Base-by-base conservation (phyloP, 2,329 filamentous ascomycete species). In the Ustulina deusta region DNA sequence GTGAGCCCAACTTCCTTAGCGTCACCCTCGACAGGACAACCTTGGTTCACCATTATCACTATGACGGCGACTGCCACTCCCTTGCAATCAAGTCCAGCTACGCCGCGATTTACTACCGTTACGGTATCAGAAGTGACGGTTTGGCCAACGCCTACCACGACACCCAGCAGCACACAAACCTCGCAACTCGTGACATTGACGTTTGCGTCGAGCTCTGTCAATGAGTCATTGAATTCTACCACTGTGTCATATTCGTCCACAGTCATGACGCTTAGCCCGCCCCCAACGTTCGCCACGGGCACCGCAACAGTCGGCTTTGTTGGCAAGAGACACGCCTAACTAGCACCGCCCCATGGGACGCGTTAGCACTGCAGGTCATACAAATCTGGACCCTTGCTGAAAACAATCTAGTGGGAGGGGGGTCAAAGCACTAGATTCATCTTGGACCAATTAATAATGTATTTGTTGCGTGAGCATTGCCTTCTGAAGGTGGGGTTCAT, bases 81-180 rank as follows among this genome's bases (percentile, higher is more conserved):
- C 1, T 42, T 22, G 20, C 22, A 32, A 22, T 17, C 13, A 11
- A 17, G 20, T n/a, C 25, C 55, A 60, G 13, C 20, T 13, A 59
- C 62, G 32, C 65, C 63, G 6, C 52, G 52, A 34, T 61, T 70
- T 15, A 61, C 66, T 10, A 70, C 69, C 6, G 54, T 71, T 40
- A 71, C 69, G 17, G 69, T 71, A 27, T 71, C 69, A 11, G 69
- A 71, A 57, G 61, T 71, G 25, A 71, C 69, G 17, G 22, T 71
- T 44, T 65, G 61, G 63, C 63, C 69, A 6, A 29, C 65, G 32
- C 32, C 25, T 48, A 55, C 59, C 9, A 60, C 69, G 15, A 63
- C 44, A 54, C 25, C 44, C 11, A 52, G 63, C 51, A 61, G 32
- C 22, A 57, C 62, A 13, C 51, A 40, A 4, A 63, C 55, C 32